A percentile compares a stretch with the other conserved stretches of the same genome.
Evolutionary conservation across 2,329 filamentous ascomycete genomes (phyloP).

Genomic region (Pseudophaeomoniella oleicola): DNA sequence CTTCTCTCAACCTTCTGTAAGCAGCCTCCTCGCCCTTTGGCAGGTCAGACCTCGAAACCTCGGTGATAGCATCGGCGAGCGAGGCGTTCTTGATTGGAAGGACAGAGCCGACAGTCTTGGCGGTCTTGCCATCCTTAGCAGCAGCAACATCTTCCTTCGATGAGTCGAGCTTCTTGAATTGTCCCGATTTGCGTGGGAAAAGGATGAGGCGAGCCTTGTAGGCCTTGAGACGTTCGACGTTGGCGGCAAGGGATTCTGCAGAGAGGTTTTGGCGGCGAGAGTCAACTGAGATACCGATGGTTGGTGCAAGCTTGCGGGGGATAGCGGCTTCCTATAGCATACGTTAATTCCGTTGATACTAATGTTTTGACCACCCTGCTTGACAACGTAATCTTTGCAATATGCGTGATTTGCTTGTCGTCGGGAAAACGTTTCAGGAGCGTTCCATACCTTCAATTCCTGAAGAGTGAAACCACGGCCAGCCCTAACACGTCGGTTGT

Average conservation of each 20-base stretch:
- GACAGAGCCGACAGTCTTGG: conserved; percentile 38
- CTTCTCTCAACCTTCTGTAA: conserved; percentile 71
- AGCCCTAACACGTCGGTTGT: conserved; percentile 94
- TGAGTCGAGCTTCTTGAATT: conserved; percentile 85
- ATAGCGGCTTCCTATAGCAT: conserved; percentile 71
- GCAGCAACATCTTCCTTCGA: conserved; percentile 69
- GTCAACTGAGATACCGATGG: conserved; percentile 95
- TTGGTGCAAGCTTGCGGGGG: conserved; percentile 82
- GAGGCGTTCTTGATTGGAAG: conserved; percentile 56
- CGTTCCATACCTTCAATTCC: conserved; percentile 83
- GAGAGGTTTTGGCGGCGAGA: conserved; percentile 92
- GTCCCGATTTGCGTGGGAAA: conserved; percentile 89
- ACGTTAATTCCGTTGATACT: conserved; percentile 9
- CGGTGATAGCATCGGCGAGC: conserved; percentile 44
- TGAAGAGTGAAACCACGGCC: conserved; percentile 94
- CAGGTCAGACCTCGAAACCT: conserved; percentile 72
- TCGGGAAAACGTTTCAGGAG: neutral
- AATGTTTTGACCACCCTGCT: no score
- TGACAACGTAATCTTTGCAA: no score
- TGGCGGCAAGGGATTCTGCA: conserved; percentile 85
- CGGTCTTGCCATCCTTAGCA: conserved; percentile 43
- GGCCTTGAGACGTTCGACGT: conserved; percentile 94
- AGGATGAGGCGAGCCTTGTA: conserved; percentile 94
- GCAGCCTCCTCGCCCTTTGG: conserved; percentile 71
- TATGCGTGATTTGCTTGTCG: conserved; percentile 1